Evolutionary conservation across 2,329 filamentous ascomycete species (phyloP), one percentile per base, ranked within the genome.

Genomic region (Alternaria rosae): DNA sequence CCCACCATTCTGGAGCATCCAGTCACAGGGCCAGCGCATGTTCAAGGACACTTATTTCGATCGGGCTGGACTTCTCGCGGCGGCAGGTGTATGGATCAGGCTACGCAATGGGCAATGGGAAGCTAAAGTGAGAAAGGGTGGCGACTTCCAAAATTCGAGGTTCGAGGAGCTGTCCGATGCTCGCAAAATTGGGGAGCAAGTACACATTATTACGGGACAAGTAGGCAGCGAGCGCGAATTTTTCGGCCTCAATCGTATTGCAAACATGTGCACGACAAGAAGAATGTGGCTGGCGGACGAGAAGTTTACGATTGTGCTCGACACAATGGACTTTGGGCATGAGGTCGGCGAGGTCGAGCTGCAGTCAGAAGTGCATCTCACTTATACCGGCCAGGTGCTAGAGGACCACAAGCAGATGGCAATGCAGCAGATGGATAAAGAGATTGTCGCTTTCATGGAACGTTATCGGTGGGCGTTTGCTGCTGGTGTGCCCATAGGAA

Each of bases 281-380:
- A 67, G 70, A 57, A 63, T 61, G 21, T 76, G 71, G 66, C 53
- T 70, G 9, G 72, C 71, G 5, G 68, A 79, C 57, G 55, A 64
- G 12, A 53, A 47, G 30, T 65, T 65, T 35, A 59, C 38, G 43
- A 62, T 65, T 41, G 59, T 65, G 44, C 38, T 62, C 23, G 62
- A 62, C 35, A 41, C 45, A 6, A 62, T 59, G 47, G 59, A 65
- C 44, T 79, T 78, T 66, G 74, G 74, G 9, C 75, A 78, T 55
- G 44, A 45, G 23, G 74, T 79, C 20, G 76, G 75, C 11, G 76
- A 79, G 65, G 72, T 79, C 12, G 75, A 77, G 58, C 59, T 80
- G 47, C 72, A 79, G 38, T 60, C 60, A 42, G 50, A 64, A 54
- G 45, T 54, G 38, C 52, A 44, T 54, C 52, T 54, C 25, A 25